Evolutionary conservation across 2,329 filamentous ascomycete genomes (phyloP).

Genomic region (Sclerotinia subarctica): DNA sequence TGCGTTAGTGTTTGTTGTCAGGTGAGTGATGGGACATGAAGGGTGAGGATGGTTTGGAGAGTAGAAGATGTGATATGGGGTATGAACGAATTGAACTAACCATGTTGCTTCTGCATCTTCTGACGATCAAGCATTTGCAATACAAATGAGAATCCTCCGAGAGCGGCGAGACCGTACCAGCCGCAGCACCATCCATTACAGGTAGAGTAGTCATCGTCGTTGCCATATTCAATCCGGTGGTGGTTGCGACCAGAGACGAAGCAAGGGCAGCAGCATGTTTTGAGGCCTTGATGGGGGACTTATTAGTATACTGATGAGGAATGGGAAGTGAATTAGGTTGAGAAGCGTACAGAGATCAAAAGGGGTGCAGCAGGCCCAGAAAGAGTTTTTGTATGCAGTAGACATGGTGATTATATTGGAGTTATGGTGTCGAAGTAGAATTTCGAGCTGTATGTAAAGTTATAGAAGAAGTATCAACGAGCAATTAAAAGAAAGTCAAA

Average conservation of each 20-base stretch:
- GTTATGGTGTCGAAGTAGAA: neutral
- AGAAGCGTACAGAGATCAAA: conserved; percentile 6
- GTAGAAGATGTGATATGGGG: neutral
- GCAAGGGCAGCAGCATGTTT: conserved; percentile 19
- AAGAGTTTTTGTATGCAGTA: conserved; percentile 8
- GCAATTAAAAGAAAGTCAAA: neutral
- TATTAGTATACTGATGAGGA: neutral
- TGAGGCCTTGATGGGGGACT: neutral
- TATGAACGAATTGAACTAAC: neutral
- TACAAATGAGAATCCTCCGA: conserved; percentile 12
- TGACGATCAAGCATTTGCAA: conserved; percentile 17
- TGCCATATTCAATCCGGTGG: conserved; percentile 15
- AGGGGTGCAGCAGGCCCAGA: conserved; percentile 17
- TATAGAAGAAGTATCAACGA: neutral
- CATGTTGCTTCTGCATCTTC: conserved; percentile 16
- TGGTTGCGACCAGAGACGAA: conserved; percentile 21
- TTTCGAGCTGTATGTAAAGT: neutral
- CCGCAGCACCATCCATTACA: conserved; percentile 17
- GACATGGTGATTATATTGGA: neutral
- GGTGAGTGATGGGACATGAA: neutral
- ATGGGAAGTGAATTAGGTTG: neutral
- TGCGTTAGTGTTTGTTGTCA: neutral
- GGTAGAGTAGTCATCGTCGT: neutral
- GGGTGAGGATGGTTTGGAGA: no score
- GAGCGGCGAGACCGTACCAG: neutral